phyloP scores from a whole-genome alignment of 805 yeast genomes.

The Kuraishia floccosa region DNA sequence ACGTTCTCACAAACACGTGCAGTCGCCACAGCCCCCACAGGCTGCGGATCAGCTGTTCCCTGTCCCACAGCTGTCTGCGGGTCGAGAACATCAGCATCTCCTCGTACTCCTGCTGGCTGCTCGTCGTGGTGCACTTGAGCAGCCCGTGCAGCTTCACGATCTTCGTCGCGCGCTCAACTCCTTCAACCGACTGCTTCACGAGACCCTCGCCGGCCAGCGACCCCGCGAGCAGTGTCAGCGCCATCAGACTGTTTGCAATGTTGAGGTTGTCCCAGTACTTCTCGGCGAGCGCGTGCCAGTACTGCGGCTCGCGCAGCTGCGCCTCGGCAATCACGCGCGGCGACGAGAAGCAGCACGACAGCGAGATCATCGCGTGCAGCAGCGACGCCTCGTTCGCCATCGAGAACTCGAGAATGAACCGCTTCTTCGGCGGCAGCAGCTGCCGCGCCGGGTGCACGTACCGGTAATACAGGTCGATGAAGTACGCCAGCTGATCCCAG shows the following conservation, averaged over 20 bases:
- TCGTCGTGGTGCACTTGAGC: conserved; percentile 1
- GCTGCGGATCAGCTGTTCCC: conserved; percentile 21
- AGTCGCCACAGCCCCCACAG: conserved; percentile 28
- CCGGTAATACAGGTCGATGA: conserved; percentile 27
- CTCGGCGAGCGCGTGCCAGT: conserved; percentile 24
- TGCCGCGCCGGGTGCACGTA: conserved; percentile 26
- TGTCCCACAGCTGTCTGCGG: conserved; percentile 19
- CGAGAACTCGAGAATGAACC: conserved; percentile 17
- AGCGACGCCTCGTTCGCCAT: conserved; percentile 18
- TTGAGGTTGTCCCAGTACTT: conserved; percentile 19
- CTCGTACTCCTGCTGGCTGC: conserved; percentile 10
- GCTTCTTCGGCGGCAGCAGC: conserved; percentile 21
- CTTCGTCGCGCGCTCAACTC: conserved; percentile 11
- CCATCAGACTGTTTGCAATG: conserved; percentile 14
- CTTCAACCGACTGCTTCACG: conserved; percentile 15
- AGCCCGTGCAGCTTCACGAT: conserved; percentile 6
- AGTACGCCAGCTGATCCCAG: conserved; percentile 16
- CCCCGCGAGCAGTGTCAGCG: conserved; percentile 16
- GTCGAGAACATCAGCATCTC: conserved; percentile 15
- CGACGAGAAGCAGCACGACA: conserved; percentile 19
- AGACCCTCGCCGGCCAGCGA: conserved; percentile 17
- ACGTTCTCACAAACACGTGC: conserved; percentile 19
- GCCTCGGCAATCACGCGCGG: conserved; percentile 9
- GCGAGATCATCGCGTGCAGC: conserved; percentile 23
- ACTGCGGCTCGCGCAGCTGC: conserved; percentile 16